A percentile compares a stretch with the other conserved stretches of the same genome.
Conservation (phyloP, 192 early-diverging fungal species). For the Coemansia sp. region DNA sequence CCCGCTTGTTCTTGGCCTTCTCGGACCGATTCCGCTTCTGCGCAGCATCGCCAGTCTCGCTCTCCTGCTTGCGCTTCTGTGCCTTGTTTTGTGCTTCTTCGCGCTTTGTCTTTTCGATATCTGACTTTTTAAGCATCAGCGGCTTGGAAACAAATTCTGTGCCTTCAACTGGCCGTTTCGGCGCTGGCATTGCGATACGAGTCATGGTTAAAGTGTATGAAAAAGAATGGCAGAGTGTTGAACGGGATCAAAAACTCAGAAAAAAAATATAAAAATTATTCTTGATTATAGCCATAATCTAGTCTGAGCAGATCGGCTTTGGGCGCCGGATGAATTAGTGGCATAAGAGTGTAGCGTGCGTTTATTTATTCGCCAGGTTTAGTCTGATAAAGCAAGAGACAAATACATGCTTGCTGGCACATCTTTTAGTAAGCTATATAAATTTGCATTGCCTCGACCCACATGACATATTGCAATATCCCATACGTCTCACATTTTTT, state of each 20-base stretch:
- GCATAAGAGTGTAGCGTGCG: too few relatives aligned
- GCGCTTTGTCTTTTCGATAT: constrained; percentile 27
- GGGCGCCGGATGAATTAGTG: too few relatives aligned
- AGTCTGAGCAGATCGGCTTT: not conserved
- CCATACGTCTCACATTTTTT: not conserved
- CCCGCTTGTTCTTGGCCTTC: constrained; percentile 23
- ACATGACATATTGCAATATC: not conserved
- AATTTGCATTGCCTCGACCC: too few relatives aligned
- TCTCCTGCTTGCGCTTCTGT: constrained; percentile 23
- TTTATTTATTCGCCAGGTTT: too few relatives aligned
- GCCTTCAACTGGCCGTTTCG: constrained; percentile 56
- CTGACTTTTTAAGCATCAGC: constrained; percentile 52
- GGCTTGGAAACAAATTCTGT: constrained; percentile 53
- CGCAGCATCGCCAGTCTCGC: not conserved
- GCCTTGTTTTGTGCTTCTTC: constrained; percentile 10
- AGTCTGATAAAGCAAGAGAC: too few relatives aligned
- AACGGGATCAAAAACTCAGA: not conserved
- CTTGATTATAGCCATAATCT: not conserved
- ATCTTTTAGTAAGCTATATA: too few relatives aligned
- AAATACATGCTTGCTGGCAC: too few relatives aligned
- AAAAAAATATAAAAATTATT: not conserved
- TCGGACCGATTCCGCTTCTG: constrained; percentile 21
- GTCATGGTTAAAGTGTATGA: constrained; percentile 48
- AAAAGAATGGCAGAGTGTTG: not conserved
- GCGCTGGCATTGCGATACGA: constrained; percentile 57